Conservation (phyloP, 352 stramenopile genomes). For the Globisporangium mamillatum region DNA sequence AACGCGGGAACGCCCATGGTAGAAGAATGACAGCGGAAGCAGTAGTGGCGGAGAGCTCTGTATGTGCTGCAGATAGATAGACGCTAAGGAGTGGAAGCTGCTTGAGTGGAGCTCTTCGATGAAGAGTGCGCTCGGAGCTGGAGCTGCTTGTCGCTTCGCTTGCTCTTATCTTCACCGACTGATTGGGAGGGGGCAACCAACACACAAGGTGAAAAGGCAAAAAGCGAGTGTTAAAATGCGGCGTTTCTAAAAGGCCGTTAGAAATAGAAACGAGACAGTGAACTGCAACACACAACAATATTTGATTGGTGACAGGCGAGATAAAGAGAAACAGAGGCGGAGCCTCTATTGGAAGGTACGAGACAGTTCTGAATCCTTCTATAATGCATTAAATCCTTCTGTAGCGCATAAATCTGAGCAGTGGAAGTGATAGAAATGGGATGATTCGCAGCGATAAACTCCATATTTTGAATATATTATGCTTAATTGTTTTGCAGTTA, state of each 20-base stretch:
- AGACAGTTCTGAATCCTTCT: neutral
- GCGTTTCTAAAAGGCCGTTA: neutral
- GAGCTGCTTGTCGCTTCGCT: neutral
- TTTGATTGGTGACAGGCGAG: constrained; percentile 15
- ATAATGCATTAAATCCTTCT: neutral
- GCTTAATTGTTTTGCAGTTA: too few relatives aligned
- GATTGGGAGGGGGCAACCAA: neutral
- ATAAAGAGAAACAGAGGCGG: neutral
- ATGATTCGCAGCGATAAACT: neutral
- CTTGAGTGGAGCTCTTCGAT: neutral
- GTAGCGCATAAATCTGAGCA: neutral
- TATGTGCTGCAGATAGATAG: neutral
- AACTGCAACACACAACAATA: neutral
- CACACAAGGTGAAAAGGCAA: neutral
- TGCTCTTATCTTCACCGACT: constrained; percentile 13
- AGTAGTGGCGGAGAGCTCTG: neutral
- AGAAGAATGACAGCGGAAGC: neutral
- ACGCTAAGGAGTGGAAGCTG: too few relatives aligned
- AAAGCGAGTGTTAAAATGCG: neutral
- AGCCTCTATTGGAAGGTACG: neutral
- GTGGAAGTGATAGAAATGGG: neutral
- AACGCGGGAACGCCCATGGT: constrained; percentile 98
- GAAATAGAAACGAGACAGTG: constrained; percentile 16
- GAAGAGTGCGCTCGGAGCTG: neutral
- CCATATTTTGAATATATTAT: neutral